Conservation (phyloP, 768 basidiomycete species). For the Chalciporus chontae region DNA sequence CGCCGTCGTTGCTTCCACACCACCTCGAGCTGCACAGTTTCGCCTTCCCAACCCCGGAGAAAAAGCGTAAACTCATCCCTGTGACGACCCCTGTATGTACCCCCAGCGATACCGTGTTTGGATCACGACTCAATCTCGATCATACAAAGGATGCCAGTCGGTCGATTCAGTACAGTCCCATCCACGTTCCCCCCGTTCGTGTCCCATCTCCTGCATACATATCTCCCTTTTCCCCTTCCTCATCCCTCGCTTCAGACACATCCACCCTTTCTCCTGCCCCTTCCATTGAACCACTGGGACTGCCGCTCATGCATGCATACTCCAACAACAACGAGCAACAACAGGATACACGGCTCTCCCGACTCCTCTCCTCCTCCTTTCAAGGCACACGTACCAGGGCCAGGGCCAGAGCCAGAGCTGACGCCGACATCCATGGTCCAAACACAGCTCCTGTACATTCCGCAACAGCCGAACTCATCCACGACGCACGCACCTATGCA, state of each 20-base stretch:
- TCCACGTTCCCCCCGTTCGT: conserved; percentile 10
- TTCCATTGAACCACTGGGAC: conserved; percentile 11
- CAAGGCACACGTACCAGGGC: conserved; percentile 1
- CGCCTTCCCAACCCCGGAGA: background rate
- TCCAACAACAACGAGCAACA: background rate
- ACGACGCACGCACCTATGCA: conserved; percentile 15
- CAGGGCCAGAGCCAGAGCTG: background rate
- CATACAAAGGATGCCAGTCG: background rate
- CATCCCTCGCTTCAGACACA: conserved; percentile 8
- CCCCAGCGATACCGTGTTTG: conserved; percentile 22
- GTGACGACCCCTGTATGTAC: conserved; percentile 17
- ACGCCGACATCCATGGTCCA: background rate
- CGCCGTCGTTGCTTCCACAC: conserved; percentile 5
- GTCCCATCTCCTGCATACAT: conserved; percentile 22
- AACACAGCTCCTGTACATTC: conserved; percentile 5
- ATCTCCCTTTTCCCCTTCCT: conserved; percentile 18
- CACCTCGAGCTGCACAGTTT: conserved; percentile 12
- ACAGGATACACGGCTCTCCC: conserved; percentile 12
- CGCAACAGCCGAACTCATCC: conserved; percentile 16
- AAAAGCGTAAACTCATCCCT: conserved; percentile 13
- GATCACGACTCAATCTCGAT: conserved; percentile 3
- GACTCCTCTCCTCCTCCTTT: conserved; percentile 22
- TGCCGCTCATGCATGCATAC: background rate
- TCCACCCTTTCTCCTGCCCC: conserved; percentile 13
- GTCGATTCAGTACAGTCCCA: background rate